Evolutionary conservation across 2,329 filamentous ascomycete genomes (phyloP).

Genomic region (Seiridium unicorne): DNA sequence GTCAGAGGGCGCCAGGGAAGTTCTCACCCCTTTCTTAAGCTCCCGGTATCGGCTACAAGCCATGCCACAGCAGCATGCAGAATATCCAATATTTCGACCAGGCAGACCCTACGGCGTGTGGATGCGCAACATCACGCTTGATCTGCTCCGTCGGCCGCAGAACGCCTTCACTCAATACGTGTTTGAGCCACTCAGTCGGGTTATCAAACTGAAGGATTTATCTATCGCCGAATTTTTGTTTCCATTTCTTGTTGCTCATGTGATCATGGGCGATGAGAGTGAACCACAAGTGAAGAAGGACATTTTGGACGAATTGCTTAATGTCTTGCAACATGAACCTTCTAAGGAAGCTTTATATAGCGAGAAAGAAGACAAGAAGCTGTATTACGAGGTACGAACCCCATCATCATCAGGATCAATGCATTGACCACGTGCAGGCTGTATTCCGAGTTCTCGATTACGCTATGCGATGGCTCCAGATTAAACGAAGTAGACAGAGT

Average conservation of each 20-base stretch:
- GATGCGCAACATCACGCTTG: constrained; percentile 77
- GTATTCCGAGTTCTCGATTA: constrained; percentile 92
- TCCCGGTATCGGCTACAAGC: constrained; percentile 77
- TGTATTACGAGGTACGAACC: constrained; percentile 76
- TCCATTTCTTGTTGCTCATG: constrained; percentile 82
- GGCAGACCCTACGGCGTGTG: constrained; percentile 73
- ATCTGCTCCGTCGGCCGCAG: constrained; percentile 77
- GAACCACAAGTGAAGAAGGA: constrained; percentile 61
- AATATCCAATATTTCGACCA: constrained; percentile 77
- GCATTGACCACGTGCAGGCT: constrained; percentile 52
- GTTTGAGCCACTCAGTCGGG: constrained; percentile 77
- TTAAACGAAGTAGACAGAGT: constrained; percentile 52
- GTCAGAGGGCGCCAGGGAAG: constrained; percentile 74
- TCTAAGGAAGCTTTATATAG: constrained; percentile 50
- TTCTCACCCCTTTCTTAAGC: constrained; percentile 81
- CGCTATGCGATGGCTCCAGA: constrained; percentile 83
- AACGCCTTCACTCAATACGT: constrained; percentile 72
- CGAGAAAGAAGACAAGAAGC: constrained; percentile 73
- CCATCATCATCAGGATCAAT: not conserved
- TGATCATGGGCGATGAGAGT: constrained; percentile 68
- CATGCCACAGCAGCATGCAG: constrained; percentile 52
- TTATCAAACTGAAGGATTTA: constrained; percentile 82
- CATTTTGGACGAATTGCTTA: constrained; percentile 71
- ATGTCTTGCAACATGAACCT: constrained; percentile 65
- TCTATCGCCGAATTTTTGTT: constrained; percentile 85